These are phyloP conservation scores for Fusarium sp. DNA, from an alignment of 2,329 filamentous ascomycete species.

Conservation along the genomic window DNA sequence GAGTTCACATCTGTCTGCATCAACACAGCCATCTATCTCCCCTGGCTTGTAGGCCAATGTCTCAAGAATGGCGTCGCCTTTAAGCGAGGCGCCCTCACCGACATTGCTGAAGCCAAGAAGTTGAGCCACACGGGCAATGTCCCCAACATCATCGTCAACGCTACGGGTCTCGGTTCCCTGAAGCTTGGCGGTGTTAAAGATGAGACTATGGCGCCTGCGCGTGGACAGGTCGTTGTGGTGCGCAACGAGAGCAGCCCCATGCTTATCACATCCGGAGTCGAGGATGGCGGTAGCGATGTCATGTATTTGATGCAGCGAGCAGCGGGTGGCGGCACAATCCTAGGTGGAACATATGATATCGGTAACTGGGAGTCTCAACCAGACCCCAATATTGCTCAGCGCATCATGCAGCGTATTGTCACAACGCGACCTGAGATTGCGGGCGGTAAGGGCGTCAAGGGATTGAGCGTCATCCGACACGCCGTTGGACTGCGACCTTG, in stretches of 20 bases:
- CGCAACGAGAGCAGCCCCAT: slow-evolving; percentile 83
- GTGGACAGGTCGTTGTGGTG: slow-evolving; percentile 88
- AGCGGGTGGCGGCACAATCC: slow-evolving; percentile 82
- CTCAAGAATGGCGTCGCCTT: slow-evolving; percentile 79
- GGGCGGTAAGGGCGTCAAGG: slow-evolving; percentile 77
- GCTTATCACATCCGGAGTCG: slow-evolving; percentile 78
- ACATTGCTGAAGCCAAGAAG: slow-evolving; percentile 77
- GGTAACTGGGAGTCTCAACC: slow-evolving; percentile 84
- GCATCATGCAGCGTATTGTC: slow-evolving; percentile 87
- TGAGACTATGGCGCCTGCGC: slow-evolving; percentile 77
- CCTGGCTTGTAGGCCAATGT: slow-evolving; percentile 88
- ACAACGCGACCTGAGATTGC: slow-evolving; percentile 76
- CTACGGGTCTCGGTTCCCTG: slow-evolving; percentile 83
- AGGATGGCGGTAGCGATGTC: slow-evolving; percentile 80
- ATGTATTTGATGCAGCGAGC: slow-evolving; percentile 89
- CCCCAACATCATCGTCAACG: slow-evolving; percentile 85
- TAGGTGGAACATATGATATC: slow-evolving; percentile 89
- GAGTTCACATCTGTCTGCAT: slow-evolving; percentile 90
- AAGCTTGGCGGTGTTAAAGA: slow-evolving; percentile 88
- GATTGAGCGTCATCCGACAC: slow-evolving; percentile 82
- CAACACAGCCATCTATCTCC: slow-evolving; percentile 89
- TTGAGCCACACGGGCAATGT: slow-evolving; percentile 66
- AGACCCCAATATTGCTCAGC: slow-evolving; percentile 82
- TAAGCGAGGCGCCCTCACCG: slow-evolving; percentile 73
- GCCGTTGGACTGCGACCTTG: slow-evolving; percentile 86